These are phyloP conservation scores for Pichia pseudocactophila DNA, from an alignment of 805 yeast genomes.

Conservation along the genomic window DNA sequence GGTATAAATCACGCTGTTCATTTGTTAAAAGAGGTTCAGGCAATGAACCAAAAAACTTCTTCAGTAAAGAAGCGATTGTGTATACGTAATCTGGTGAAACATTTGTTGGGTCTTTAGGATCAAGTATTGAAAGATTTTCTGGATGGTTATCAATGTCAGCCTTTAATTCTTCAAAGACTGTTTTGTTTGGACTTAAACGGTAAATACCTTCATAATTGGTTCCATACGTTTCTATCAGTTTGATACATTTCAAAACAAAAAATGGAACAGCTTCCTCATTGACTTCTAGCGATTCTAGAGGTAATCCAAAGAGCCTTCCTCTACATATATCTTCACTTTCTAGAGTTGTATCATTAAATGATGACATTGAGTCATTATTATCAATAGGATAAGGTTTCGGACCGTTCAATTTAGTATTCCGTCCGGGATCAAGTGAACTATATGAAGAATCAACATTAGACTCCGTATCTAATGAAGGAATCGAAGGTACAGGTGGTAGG, in stretches of 20 bases:
- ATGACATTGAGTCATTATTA: conserved; percentile 1
- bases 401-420: conserved; percentile 14
- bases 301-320: conserved; percentile 60
- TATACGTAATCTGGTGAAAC: conserved; percentile 75
- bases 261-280: conserved; percentile 92
- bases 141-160: conserved; percentile 71
- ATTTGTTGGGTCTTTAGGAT: conserved; percentile 45
- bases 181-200: conserved; percentile 70
- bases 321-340: neutral
- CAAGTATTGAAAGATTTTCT: conserved; percentile 41
- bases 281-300: conserved; percentile 69
- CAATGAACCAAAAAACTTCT: conserved; percentile 70
- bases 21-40: conserved; percentile 80
- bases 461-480: neutral
- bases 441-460: conserved; percentile 13
- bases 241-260: conserved; percentile 81
- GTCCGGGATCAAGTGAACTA: conserved; percentile 22
- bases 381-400: conserved; percentile 19
- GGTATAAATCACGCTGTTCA: conserved; percentile 51
- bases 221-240: conserved; percentile 79
- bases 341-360: conserved; percentile 2
- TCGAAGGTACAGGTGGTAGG: conserved; percentile 6
- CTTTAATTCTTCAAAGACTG: conserved; percentile 64
- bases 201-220: conserved; percentile 83
- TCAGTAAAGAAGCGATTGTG: conserved; percentile 79